These are phyloP conservation scores for Ophiostoma sp. DNA, from an alignment of 2,329 filamentous ascomycete species.

Conservation along the genomic window DNA sequence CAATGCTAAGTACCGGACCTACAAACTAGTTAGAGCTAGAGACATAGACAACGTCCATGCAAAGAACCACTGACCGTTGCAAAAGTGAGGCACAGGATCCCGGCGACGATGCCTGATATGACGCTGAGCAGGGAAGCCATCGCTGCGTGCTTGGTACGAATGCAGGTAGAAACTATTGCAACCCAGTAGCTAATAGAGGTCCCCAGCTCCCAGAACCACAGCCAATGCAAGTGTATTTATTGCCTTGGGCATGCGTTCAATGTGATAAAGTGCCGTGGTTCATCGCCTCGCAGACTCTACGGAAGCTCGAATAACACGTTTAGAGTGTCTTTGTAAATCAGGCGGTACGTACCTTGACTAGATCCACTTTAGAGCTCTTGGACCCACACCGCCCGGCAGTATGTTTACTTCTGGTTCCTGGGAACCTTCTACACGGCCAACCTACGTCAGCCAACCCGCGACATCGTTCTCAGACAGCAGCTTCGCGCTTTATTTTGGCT, in stretches of 20 bases:
- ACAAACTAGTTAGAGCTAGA: neutral
- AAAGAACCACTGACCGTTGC: slow-evolving; percentile 1
- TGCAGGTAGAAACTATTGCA: no score
- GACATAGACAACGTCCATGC: neutral
- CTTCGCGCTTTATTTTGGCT: neutral
- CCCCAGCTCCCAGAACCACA: no score
- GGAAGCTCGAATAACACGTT: slow-evolving; percentile 7
- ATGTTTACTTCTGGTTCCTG: slow-evolving; percentile 13
- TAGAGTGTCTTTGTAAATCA: neutral
- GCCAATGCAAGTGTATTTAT: no score
- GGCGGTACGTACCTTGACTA: neutral
- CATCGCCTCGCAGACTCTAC: no score
- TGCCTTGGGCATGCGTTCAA: no score
- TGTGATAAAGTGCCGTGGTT: no score
- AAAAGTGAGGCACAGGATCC: slow-evolving; percentile 2
- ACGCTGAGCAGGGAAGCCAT: neutral
- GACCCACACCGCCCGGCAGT: slow-evolving; percentile 27
- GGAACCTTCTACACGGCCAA: neutral
- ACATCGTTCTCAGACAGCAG: neutral
- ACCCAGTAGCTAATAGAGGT: no score
- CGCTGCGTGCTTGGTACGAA: neutral
- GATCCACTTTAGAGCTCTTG: neutral
- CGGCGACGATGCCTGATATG: neutral
- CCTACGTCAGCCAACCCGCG: slow-evolving; percentile 10
- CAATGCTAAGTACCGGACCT: slow-evolving; percentile 22